Conservation (phyloP, 106 monocot genomes). For the Acanthochlamys bracteata region DNA sequence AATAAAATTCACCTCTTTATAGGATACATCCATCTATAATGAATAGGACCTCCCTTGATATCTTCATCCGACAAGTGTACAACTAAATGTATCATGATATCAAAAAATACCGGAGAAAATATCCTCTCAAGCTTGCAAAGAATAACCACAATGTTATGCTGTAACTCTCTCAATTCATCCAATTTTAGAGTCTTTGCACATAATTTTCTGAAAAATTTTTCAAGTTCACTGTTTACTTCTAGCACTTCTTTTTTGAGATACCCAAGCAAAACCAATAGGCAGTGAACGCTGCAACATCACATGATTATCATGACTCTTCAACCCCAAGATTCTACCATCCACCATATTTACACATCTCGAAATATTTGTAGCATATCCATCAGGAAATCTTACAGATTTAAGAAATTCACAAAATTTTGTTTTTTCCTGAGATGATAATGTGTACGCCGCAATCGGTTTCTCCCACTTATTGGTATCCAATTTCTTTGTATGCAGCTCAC, state of each 20-base stretch:
- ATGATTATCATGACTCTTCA: conserved; percentile 18
- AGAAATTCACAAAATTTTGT: background rate
- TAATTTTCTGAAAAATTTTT: conserved; percentile 10
- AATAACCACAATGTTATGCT: background rate
- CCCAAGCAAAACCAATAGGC: conserved; percentile 4
- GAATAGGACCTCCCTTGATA: too few species aligned
- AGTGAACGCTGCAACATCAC: background rate
- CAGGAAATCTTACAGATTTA: background rate
- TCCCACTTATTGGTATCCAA: background rate
- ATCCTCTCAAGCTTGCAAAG: too few species aligned
- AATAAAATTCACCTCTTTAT: too few species aligned
- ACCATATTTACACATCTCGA: conserved; percentile 1
- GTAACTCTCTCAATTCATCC: background rate
- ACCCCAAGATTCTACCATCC: background rate
- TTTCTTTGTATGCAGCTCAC: background rate
- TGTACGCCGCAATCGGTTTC: background rate
- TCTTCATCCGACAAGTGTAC: too few species aligned
- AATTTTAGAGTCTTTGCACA: background rate
- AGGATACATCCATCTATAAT: too few species aligned
- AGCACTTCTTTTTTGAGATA: background rate
- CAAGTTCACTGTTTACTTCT: background rate
- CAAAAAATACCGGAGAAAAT: too few species aligned
- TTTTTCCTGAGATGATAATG: background rate
- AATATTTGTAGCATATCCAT: conserved; percentile 13
- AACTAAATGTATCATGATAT: too few species aligned